phyloP scores from a whole-genome alignment of 2,329 filamentous ascomycete species.

The Sphaerulina musiva region DNA sequence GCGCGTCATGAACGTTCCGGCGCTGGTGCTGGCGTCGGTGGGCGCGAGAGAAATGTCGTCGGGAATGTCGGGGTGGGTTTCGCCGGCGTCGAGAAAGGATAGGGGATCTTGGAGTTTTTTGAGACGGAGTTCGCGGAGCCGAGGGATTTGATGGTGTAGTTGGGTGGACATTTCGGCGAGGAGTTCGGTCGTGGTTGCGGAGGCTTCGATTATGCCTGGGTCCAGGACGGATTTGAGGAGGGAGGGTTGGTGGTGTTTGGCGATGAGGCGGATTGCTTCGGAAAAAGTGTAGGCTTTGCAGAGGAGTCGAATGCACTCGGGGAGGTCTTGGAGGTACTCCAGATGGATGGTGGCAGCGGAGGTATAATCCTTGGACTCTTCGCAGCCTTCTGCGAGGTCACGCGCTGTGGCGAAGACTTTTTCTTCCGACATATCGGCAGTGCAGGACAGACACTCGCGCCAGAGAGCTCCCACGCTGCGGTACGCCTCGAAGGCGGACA shows the following conservation, averaged over 20 bases:
- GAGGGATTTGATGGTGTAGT: constrained; percentile 74
- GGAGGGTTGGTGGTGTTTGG: constrained; percentile 52
- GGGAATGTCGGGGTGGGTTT: constrained; percentile 57
- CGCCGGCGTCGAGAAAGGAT: constrained; percentile 74
- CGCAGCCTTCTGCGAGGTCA: constrained; percentile 68
- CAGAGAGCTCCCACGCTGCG: constrained; percentile 70
- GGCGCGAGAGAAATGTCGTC: constrained; percentile 90
- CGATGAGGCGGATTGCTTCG: constrained; percentile 75
- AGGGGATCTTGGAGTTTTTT: constrained; percentile 80
- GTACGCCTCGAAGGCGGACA: constrained; percentile 73
- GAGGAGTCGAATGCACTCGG: constrained; percentile 64
- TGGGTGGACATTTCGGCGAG: constrained; percentile 89
- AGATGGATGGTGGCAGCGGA: constrained; percentile 72
- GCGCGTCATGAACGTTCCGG: constrained; percentile 75
- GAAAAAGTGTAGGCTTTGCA: constrained; percentile 84
- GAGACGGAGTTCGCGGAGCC: constrained; percentile 71
- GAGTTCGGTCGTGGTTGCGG: constrained; percentile 78
- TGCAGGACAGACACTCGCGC: constrained; percentile 82
- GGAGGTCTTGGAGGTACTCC: constrained; percentile 70
- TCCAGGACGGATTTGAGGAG: constrained; percentile 68
- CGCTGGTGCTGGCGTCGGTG: constrained; percentile 70
- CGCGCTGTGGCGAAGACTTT: constrained; percentile 63
- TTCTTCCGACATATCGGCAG: constrained; percentile 55
- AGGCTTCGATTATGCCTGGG: constrained; percentile 68
- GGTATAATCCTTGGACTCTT: constrained; percentile 76